phyloP scores from a whole-genome alignment of 768 basidiomycete species.

The Tricholoma sp. region DNA sequence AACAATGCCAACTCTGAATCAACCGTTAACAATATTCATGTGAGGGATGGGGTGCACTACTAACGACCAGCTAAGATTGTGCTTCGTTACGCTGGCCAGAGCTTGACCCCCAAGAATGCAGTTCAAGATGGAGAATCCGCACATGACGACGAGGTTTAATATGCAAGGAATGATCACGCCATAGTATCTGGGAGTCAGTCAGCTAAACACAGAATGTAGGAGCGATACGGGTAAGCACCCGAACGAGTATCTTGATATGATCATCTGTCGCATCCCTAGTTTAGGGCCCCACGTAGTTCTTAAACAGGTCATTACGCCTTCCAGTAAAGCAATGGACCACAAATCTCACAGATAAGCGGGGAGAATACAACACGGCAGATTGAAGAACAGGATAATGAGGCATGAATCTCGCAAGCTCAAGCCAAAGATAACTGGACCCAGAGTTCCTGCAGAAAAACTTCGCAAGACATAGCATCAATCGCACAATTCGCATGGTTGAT shows the following conservation, averaged over 20 bases:
- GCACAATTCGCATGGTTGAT: no score
- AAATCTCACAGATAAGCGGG: constrained; percentile 56
- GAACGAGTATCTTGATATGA: constrained; percentile 48
- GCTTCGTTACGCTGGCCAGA: constrained; percentile 35
- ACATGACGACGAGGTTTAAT: constrained; percentile 58
- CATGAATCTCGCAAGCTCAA: constrained; percentile 60
- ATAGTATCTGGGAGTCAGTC: constrained; percentile 42
- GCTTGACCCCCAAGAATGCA: constrained; percentile 66
- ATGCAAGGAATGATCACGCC: constrained; percentile 57
- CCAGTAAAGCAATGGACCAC: neutral
- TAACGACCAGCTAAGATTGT: constrained; percentile 40
- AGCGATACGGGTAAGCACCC: constrained; percentile 20
- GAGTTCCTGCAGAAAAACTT: constrained; percentile 63
- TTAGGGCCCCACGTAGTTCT: constrained; percentile 75
- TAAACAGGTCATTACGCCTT: neutral
- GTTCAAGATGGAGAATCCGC: constrained; percentile 68
- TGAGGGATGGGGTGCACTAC: constrained; percentile 9
- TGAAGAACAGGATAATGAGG: constrained; percentile 64
- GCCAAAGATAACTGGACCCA: constrained; percentile 57
- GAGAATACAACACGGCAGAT: constrained; percentile 50
- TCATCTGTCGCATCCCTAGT: constrained; percentile 84
- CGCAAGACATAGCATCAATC: neutral
- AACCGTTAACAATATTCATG: neutral
- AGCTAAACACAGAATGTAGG: neutral
- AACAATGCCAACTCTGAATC: constrained; percentile 69